These are phyloP conservation scores for Aureobasidium leucospermi DNA, from an alignment of 2,329 filamentous ascomycete species.

Conservation along the genomic window DNA sequence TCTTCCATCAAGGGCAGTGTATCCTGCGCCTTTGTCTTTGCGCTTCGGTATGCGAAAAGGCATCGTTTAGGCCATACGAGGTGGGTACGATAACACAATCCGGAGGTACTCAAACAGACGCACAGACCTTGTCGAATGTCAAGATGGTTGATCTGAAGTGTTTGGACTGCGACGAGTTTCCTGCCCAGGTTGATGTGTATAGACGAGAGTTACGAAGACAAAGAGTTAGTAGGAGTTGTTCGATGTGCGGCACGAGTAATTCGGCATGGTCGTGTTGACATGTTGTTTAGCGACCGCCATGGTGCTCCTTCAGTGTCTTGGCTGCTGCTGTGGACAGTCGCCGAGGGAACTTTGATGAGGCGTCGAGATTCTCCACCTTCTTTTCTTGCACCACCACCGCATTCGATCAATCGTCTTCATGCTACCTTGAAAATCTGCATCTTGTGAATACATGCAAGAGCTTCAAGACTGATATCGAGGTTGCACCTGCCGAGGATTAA, in stretches of 20 bases:
- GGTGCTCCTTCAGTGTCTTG: slow-evolving; percentile 1
- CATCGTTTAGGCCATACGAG: slow-evolving; percentile 7
- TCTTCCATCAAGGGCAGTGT: slow-evolving; percentile 14
- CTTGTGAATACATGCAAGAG: no score
- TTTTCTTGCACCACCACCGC: not conserved
- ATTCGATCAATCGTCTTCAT: no score
- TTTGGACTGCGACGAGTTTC: not conserved
- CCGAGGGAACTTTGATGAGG: slow-evolving; percentile 1
- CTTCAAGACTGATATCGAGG: not conserved
- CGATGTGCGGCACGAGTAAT: not conserved
- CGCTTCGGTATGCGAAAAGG: slow-evolving; percentile 12
- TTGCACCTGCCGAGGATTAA: not conserved
- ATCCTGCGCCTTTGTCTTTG: slow-evolving; percentile 4
- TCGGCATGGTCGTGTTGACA: not conserved
- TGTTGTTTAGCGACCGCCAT: slow-evolving; percentile 1
- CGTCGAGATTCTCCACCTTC: not conserved
- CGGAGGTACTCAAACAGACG: not conserved
- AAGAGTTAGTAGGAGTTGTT: not conserved
- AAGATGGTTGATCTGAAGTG: not conserved
- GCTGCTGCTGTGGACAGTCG: slow-evolving; percentile 2
- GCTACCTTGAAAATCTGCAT: no score
- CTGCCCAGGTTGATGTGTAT: not conserved
- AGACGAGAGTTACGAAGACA: no score
- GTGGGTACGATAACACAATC: not conserved
- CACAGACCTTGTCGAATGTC: not conserved